Evolutionary conservation across 805 yeast species (phyloP).

Genomic region (Candida ovalis): DNA sequence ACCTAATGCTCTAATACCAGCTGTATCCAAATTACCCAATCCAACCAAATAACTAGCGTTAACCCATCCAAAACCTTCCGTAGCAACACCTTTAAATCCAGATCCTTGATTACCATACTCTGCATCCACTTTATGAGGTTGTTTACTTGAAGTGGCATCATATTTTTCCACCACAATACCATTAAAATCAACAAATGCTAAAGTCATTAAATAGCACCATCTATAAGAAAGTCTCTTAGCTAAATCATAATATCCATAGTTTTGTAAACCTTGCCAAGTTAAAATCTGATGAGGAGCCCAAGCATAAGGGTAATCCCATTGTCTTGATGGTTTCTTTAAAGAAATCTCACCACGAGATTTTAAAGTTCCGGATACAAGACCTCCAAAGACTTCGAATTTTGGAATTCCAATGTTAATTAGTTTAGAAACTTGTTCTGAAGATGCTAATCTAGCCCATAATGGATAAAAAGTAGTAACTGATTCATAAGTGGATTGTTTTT

Average conservation of each 20-base stretch:
- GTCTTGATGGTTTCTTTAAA: slow-evolving; percentile 76
- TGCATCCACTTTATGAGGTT: slow-evolving; percentile 89
- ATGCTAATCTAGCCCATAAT: slow-evolving; percentile 76
- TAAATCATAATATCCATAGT: slow-evolving; percentile 64
- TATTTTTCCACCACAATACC: slow-evolving; percentile 96
- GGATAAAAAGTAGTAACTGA: slow-evolving; percentile 93
- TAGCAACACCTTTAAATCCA: slow-evolving; percentile 87
- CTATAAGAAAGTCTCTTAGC: slow-evolving; percentile 74
- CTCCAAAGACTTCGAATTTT: slow-evolving; percentile 82
- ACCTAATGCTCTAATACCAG: slow-evolving; percentile 74
- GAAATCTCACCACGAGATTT: slow-evolving; percentile 69
- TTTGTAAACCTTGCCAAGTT: slow-evolving; percentile 82
- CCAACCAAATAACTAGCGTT: slow-evolving; percentile 83
- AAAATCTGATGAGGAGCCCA: slow-evolving; percentile 99
- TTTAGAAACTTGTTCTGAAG: slow-evolving; percentile 59
- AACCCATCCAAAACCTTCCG: slow-evolving; percentile 98
- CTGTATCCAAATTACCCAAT: slow-evolving; percentile 56
- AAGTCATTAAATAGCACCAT: slow-evolving; percentile 88
- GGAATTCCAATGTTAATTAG: slow-evolving; percentile 56
- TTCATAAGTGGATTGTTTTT: slow-evolving; percentile 61
- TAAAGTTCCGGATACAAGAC: slow-evolving; percentile 80
- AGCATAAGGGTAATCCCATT: slow-evolving; percentile 97
- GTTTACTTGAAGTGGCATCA: slow-evolving; percentile 77
- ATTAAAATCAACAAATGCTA: slow-evolving; percentile 85
- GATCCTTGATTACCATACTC: slow-evolving; percentile 97